These are phyloP conservation scores for Candida incommunis DNA, from an alignment of 805 yeast genomes.

Conservation along the genomic window DNA sequence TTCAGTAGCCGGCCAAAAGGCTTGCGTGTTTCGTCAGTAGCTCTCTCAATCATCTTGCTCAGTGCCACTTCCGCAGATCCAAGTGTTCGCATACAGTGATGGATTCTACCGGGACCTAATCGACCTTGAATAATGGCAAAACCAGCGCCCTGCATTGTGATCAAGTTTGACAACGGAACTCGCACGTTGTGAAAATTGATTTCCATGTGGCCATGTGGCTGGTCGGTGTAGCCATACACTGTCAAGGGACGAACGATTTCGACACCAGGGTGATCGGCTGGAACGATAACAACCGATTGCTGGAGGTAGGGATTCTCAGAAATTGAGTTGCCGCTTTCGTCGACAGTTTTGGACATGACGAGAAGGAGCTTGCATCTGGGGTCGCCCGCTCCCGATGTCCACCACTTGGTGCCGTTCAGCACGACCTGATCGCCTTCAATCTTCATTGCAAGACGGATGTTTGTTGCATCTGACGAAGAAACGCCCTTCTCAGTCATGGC, in stretches of 20 bases:
- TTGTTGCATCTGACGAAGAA: conserved; percentile 48
- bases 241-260: conserved; percentile 34
- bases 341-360: conserved; percentile 36
- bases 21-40: conserved; percentile 28
- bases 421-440: conserved; percentile 31
- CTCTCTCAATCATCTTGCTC: conserved; percentile 33
- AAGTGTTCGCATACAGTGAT: conserved; percentile 52
- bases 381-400: conserved; percentile 59
- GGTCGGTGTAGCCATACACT: conserved; percentile 51
- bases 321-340: conserved; percentile 9
- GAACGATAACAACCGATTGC: conserved; percentile 44
- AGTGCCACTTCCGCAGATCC: conserved; percentile 49
- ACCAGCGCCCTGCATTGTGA: conserved; percentile 40
- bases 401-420: conserved; percentile 52
- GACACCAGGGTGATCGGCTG: conserved; percentile 38
- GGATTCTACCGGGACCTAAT: conserved; percentile 57
- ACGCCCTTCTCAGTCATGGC: conserved; percentile 51
- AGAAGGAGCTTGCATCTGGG: conserved; percentile 43
- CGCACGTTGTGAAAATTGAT: conserved; percentile 35
- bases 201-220: conserved; percentile 62
- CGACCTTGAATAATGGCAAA: conserved; percentile 51
- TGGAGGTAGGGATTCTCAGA: conserved; percentile 28
- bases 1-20: conserved; percentile 39
- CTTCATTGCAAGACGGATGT: conserved; percentile 35
- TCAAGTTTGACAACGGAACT: conserved; percentile 30